Percentiles rank a stretch among this genome's conserved stretches.
Evolutionary conservation across 106 monocot species (phyloP).

Genomic region (Ottelia alismoides): DNA sequence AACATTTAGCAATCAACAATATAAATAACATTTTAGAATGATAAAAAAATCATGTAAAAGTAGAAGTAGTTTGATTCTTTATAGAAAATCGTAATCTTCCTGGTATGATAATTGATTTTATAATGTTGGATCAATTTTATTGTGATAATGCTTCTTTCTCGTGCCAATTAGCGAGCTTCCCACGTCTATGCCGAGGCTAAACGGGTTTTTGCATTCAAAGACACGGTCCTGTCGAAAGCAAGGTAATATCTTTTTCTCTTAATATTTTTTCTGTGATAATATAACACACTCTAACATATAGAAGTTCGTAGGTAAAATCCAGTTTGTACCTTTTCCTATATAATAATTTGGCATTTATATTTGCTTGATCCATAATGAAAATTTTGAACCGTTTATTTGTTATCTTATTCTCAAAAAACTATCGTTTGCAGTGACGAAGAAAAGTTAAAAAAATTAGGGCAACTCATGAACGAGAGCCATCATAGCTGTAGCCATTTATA

Average conservation of each 20-base stretch:
- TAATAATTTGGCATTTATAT: too few relatives aligned
- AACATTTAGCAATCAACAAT: too few relatives aligned
- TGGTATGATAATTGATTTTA: too few relatives aligned
- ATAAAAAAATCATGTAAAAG: too few relatives aligned
- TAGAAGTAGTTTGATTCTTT: too few relatives aligned
- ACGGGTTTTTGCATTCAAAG: slow-evolving; percentile 75
- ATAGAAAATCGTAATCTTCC: too few relatives aligned
- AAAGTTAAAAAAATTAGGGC: slow-evolving; percentile 69
- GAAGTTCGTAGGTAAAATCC: neutral
- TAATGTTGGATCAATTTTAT: too few relatives aligned
- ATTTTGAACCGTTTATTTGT: too few relatives aligned
- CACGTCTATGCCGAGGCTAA: slow-evolving; percentile 90
- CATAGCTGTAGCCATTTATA: slow-evolving; percentile 88
- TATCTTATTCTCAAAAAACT: too few relatives aligned
- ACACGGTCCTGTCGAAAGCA: slow-evolving; percentile 46
- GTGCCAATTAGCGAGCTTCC: slow-evolving; percentile 47
- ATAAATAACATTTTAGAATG: too few relatives aligned
- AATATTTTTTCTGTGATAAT: neutral
- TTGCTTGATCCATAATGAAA: too few relatives aligned
- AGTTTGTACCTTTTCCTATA: neutral
- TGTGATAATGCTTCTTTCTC: neutral
- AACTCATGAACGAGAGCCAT: slow-evolving; percentile 97
- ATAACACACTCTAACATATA: neutral
- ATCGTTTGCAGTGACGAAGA: slow-evolving; percentile 87
- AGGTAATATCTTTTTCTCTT: slow-evolving; percentile 26